These are phyloP conservation scores for Plasmodium yoelii DNA, from an alignment of 169 alveolate species.

Conservation along the genomic window DNA sequence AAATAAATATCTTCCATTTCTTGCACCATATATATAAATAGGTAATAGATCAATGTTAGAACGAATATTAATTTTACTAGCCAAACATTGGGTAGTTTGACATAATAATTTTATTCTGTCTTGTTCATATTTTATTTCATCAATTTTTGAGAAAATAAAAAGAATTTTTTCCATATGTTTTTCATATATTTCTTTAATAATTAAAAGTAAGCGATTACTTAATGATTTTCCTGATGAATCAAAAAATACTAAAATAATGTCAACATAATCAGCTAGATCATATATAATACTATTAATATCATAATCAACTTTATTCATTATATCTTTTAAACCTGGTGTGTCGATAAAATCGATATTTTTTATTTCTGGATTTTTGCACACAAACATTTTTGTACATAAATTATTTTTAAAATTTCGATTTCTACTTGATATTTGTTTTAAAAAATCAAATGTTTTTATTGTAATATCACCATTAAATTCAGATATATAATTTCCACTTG, in stretches of 20 bases:
- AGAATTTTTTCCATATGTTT: constrained; percentile 77
- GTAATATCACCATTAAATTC: constrained; percentile 84
- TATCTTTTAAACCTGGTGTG: constrained; percentile 89
- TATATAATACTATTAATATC: constrained; percentile 81
- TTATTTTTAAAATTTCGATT: constrained; percentile 77
- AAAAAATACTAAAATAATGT: constrained; percentile 83
- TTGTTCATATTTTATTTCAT: constrained; percentile 80
- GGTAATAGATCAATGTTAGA: constrained; percentile 78
- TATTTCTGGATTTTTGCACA: constrained; percentile 41
- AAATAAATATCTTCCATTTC: constrained; percentile 71
- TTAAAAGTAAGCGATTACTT: constrained; percentile 80
- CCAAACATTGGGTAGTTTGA: constrained; percentile 80
- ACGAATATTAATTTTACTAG: constrained; percentile 70
- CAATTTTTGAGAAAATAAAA: constrained; percentile 81
- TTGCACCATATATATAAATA: constrained; percentile 77
- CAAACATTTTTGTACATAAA: constrained; percentile 78
- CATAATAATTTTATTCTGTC: constrained; percentile 79
- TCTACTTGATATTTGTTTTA: constrained; percentile 75
- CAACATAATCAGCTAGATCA: constrained; percentile 81
- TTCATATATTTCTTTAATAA: constrained; percentile 76
- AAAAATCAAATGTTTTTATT: constrained; percentile 79
- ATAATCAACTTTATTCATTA: constrained; percentile 80
- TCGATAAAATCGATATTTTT: constrained; percentile 84
- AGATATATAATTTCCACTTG: constrained; percentile 78
- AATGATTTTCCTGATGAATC: constrained; percentile 86